Percentiles rank a stretch among this genome's conserved stretches.
Conservation (phyloP, 495 filamentous ascomycete species). For the Aspergillus nidulans region DNA sequence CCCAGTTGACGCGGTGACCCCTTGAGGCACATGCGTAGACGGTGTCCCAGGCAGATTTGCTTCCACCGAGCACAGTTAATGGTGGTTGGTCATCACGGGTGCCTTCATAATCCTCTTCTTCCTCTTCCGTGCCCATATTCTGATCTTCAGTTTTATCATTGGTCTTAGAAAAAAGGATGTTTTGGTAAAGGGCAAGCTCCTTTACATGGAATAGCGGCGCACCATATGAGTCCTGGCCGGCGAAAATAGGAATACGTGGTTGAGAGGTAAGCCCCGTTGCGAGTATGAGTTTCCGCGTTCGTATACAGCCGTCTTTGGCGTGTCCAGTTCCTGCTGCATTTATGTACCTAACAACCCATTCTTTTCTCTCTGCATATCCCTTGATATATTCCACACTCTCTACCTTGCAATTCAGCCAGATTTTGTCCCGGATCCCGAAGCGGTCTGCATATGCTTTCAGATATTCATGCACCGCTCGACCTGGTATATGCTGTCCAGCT, state of each 20-base stretch:
- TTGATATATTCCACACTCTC: slow-evolving; percentile 46
- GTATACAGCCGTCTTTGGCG: background rate
- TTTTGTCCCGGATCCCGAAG: slow-evolving; percentile 51
- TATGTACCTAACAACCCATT: background rate
- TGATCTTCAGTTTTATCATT: background rate
- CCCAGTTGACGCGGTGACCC: slow-evolving; percentile 66
- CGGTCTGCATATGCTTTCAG: slow-evolving; percentile 55
- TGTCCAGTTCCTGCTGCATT: background rate
- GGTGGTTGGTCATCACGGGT: slow-evolving; percentile 20
- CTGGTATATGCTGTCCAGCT: slow-evolving; percentile 63
- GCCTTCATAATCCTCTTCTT: background rate
- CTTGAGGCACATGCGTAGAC: slow-evolving; percentile 61
- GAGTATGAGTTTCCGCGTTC: slow-evolving; percentile 57
- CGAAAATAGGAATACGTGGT: slow-evolving; percentile 48
- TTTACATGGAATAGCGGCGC: slow-evolving; percentile 60
- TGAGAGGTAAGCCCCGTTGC: slow-evolving; percentile 65
- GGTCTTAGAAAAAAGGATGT: slow-evolving; percentile 24
- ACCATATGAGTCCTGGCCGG: slow-evolving; percentile 46
- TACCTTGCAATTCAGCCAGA: slow-evolving; percentile 41
- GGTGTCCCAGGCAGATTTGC: slow-evolving; percentile 72
- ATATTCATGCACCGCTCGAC: slow-evolving; percentile 59
- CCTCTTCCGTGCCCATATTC: too few relatives aligned
- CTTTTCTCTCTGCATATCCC: background rate
- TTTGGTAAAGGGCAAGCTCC: slow-evolving; percentile 47
- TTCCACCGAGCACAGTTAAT: slow-evolving; percentile 62